Percentiles rank a stretch among this genome's conserved stretches.
Evolutionary conservation across 2,329 filamentous ascomycete genomes (phyloP).

Genomic region (Venturiaceae sp.): DNA sequence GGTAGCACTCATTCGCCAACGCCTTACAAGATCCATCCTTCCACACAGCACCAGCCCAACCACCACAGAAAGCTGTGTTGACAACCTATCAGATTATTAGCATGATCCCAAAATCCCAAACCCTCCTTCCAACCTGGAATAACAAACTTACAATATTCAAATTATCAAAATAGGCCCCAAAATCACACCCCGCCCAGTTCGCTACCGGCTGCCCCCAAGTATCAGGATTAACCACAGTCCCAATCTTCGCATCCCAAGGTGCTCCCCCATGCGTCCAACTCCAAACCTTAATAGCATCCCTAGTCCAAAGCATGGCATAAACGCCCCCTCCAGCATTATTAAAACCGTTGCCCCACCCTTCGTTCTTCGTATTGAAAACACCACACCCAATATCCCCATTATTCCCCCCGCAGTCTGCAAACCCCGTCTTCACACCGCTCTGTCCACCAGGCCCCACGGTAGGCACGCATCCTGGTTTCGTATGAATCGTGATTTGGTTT

Average conservation of each 20-base stretch:
- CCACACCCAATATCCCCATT: slow-evolving; percentile 16
- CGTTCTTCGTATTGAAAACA: not conserved
- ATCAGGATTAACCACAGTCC: slow-evolving; percentile 36
- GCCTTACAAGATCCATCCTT: slow-evolving; percentile 39
- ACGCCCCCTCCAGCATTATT: slow-evolving; percentile 32
- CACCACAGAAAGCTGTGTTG: slow-evolving; percentile 45
- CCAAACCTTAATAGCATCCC: slow-evolving; percentile 36
- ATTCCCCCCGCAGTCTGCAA: slow-evolving; percentile 24
- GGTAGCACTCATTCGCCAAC: slow-evolving; percentile 55
- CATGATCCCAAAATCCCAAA: not conserved
- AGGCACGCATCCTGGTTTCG: slow-evolving; percentile 11
- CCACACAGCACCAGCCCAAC: slow-evolving; percentile 43
- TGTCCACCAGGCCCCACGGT: slow-evolving; percentile 21
- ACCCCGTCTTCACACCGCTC: slow-evolving; percentile 18
- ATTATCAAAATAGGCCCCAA: slow-evolving; percentile 59
- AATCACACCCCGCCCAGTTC: slow-evolving; percentile 57
- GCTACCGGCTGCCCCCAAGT: slow-evolving; percentile 60
- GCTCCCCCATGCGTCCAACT: slow-evolving; percentile 27
- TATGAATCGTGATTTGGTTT: slow-evolving; percentile 29
- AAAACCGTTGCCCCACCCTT: slow-evolving; percentile 23
- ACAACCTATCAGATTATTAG: slow-evolving; percentile 25
- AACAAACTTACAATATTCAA: slow-evolving; percentile 23
- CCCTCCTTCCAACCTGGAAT: not conserved
- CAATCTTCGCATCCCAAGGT: slow-evolving; percentile 15
- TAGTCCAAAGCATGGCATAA: slow-evolving; percentile 31